A percentile compares a stretch with the other conserved stretches of the same genome.
Conservation (phyloP, 768 basidiomycete genomes). For the Hortiboletus flavorubellus region DNA sequence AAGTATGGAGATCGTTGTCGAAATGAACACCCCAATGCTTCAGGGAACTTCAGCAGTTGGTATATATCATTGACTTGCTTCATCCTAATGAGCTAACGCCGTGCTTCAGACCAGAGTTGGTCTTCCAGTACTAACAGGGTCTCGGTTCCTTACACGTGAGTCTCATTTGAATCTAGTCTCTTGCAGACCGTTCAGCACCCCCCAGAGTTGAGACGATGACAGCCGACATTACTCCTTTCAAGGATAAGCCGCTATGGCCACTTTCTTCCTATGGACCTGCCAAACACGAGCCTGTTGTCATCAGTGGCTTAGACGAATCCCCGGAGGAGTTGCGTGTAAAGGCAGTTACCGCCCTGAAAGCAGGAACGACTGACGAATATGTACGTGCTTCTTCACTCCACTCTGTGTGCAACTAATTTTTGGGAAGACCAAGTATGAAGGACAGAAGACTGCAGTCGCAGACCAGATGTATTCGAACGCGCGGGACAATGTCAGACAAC, state of each 20-base stretch:
- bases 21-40: conserved; percentile 56
- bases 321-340: conserved; percentile 75
- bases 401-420: not conserved
- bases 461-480: conserved; percentile 49
- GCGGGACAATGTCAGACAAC: conserved; percentile 44
- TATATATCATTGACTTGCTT: conserved; percentile 19
- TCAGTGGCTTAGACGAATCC: conserved; percentile 67
- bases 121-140: conserved; percentile 28
- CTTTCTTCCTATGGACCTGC: conserved; percentile 75
- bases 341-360: conserved; percentile 52
- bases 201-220: conserved; percentile 57
- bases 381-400: conserved; percentile 40
- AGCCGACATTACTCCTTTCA: conserved; percentile 55
- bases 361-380: conserved; percentile 61
- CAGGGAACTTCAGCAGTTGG: conserved; percentile 50
- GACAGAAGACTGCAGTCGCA: conserved; percentile 50
- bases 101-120: conserved; percentile 40
- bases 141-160: conserved; percentile 40
- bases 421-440: conserved; percentile 55
- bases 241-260: conserved; percentile 77
- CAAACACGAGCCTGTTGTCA: conserved; percentile 66
- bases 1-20: conserved; percentile 63
- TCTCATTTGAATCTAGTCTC: not conserved
- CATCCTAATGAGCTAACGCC: conserved; percentile 11
- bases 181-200: not conserved